Evolutionary conservation across 306 rosid species (phyloP).

Genomic region (Trifolium repens): DNA sequence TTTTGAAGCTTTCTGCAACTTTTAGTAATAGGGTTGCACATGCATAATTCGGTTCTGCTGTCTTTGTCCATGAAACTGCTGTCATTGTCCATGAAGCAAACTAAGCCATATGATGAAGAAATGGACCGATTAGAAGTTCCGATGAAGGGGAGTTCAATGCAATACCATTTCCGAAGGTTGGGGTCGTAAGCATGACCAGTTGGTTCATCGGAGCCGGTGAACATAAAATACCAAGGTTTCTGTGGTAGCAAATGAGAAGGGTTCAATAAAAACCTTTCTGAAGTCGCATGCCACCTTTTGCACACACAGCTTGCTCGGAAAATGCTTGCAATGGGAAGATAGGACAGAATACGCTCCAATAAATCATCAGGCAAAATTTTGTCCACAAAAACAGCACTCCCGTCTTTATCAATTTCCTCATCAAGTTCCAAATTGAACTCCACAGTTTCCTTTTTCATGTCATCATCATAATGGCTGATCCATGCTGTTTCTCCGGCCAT

Average conservation of each 20-base stretch:
- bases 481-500: constrained; percentile 92
- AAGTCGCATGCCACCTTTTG: constrained; percentile 80
- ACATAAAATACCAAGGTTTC: constrained; percentile 98
- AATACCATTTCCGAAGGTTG: constrained; percentile 83
- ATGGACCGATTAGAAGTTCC: constrained; percentile 62
- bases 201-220: constrained; percentile 79
- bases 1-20: constrained; percentile 62
- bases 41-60: constrained; percentile 61
- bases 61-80: constrained; percentile 83
- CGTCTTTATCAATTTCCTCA: constrained; percentile 70
- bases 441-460: constrained; percentile 47
- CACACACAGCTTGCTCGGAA: constrained; percentile 83
- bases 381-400: constrained; percentile 58
- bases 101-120: constrained; percentile 81
- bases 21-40: constrained; percentile 87
- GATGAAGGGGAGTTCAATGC: constrained; percentile 77
- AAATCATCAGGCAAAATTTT: constrained; percentile 80
- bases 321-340: constrained; percentile 89
- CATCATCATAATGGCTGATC: constrained; percentile 64
- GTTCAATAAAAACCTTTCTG: constrained; percentile 71
- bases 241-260: constrained; percentile 61
- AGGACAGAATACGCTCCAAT: constrained; percentile 83
- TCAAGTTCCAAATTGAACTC: constrained; percentile 62
- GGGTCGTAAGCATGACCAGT: constrained; percentile 79
- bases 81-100: constrained; percentile 88